phyloP scores from a whole-genome alignment of 2,329 filamentous ascomycete genomes.

The Penicillium sp. region DNA sequence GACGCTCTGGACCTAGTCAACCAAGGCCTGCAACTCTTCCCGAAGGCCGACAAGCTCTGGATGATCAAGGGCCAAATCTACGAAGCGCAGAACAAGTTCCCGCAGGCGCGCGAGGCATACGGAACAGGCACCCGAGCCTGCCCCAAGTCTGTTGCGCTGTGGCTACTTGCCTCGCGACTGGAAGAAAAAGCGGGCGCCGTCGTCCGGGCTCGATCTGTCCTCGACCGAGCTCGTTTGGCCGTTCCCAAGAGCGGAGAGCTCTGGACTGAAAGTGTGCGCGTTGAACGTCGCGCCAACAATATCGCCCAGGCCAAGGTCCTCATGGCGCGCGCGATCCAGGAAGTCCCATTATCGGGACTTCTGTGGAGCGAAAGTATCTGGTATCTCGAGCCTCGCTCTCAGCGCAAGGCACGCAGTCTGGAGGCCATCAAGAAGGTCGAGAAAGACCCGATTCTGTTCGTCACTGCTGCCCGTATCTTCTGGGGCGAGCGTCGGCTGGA shows the following conservation, averaged over 20 bases:
- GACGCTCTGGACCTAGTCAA: conserved; percentile 83
- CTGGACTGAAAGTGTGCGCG: conserved; percentile 90
- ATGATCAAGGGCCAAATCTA: conserved; percentile 99
- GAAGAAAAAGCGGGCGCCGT: conserved; percentile 81
- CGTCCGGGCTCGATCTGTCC: conserved; percentile 89
- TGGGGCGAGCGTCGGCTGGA: conserved; percentile 91
- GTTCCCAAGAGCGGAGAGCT: conserved; percentile 80
- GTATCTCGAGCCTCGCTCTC: conserved; percentile 85
- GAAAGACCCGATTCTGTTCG: conserved; percentile 83
- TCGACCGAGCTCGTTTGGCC: conserved; percentile 85
- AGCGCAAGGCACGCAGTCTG: conserved; percentile 84
- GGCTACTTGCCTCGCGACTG: conserved; percentile 82
- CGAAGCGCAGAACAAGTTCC: conserved; percentile 72
- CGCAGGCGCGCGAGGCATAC: conserved; percentile 87
- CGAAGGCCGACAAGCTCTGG: conserved; percentile 82
- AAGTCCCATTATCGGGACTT: conserved; percentile 81
- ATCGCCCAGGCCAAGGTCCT: conserved; percentile 78
- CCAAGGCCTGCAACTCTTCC: conserved; percentile 82
- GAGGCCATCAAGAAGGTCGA: conserved; percentile 98
- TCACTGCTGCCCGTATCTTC: conserved; percentile 91
- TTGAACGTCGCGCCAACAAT: conserved; percentile 86
- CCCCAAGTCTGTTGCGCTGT: conserved; percentile 78
- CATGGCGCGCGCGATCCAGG: conserved; percentile 90
- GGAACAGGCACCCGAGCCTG: conserved; percentile 83
- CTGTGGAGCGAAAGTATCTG: conserved; percentile 95